These are phyloP conservation scores for Symmetrospora coprosmae DNA, from an alignment of 768 basidiomycete species.

Conservation along the genomic window DNA sequence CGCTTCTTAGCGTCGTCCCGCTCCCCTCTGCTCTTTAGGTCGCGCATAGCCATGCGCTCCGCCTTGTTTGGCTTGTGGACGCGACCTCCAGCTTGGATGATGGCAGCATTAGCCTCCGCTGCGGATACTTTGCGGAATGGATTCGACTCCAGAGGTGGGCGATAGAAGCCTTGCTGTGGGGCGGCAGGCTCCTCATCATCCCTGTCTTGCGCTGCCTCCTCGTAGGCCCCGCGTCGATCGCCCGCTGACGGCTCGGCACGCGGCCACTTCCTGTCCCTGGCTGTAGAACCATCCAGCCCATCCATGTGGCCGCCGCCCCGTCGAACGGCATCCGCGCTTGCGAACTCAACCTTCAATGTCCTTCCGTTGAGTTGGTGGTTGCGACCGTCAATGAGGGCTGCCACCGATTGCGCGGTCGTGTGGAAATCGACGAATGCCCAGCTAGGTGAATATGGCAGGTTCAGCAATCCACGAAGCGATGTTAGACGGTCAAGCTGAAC, in stretches of 20 bases:
- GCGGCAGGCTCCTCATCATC: slow-evolving; percentile 12
- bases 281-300: not conserved
- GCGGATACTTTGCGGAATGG: too few relatives aligned
- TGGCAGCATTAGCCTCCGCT: too few relatives aligned
- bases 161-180: slow-evolving; percentile 14
- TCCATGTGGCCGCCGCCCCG: slow-evolving; percentile 46
- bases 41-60: slow-evolving; percentile 8
- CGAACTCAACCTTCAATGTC: slow-evolving; percentile 65
- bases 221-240: not conserved
- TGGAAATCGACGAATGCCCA: slow-evolving; percentile 92
- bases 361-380: slow-evolving; percentile 74
- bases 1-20: slow-evolving; percentile 32
- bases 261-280: slow-evolving; percentile 2
- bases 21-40: not conserved
- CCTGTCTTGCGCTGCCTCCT: not conserved
- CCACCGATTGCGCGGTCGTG: slow-evolving; percentile 60
- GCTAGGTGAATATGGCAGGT: slow-evolving; percentile 39
- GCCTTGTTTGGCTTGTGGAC: slow-evolving; percentile 16
- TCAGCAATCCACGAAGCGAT: not conserved
- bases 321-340: slow-evolving; percentile 73
- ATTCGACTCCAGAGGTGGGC: slow-evolving; percentile 14
- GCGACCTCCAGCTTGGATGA: too few relatives aligned
- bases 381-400: slow-evolving; percentile 62
- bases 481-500: slow-evolving; percentile 17
- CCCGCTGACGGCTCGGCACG: too few relatives aligned